These are phyloP conservation scores for Ganoderma lucidum DNA, from an alignment of 1,284 basidiomycete species.

Conservation along the genomic window DNA sequence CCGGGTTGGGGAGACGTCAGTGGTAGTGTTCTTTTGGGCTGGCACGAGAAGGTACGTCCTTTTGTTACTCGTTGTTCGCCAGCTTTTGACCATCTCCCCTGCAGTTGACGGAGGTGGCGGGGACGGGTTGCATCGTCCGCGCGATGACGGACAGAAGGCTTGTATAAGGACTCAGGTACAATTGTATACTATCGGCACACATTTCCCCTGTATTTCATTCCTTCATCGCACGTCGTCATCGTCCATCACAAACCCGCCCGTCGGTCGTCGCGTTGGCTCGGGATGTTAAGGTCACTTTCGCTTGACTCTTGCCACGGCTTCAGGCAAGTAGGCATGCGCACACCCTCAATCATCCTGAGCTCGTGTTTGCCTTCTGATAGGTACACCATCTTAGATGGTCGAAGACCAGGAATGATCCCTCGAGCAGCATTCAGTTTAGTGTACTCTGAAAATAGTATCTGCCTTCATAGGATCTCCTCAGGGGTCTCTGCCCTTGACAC, in stretches of 20 bases:
- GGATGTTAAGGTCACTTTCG: too few species aligned
- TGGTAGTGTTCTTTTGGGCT: constrained; percentile 90
- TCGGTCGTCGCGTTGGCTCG: too few species aligned
- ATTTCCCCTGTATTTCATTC: constrained; percentile 6
- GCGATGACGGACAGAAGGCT: constrained; percentile 95
- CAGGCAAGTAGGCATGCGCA: background rate
- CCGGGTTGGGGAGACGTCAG: constrained; percentile 86
- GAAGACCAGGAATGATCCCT: background rate
- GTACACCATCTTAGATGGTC: too few species aligned
- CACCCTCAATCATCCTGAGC: background rate
- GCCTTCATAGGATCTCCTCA: too few species aligned
- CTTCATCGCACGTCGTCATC: background rate
- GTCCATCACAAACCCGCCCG: too few species aligned
- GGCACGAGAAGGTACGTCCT: constrained; percentile 90
- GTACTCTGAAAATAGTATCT: too few species aligned
- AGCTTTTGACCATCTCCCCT: background rate
- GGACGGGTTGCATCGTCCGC: constrained; percentile 95
- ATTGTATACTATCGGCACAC: constrained; percentile 26
- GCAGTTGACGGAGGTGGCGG: constrained; percentile 94
- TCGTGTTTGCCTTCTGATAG: background rate
- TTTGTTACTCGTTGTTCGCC: constrained; percentile 17
- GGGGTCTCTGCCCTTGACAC: too few species aligned
- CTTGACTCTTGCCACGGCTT: background rate
- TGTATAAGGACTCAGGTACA: constrained; percentile 54
- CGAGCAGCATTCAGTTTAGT: too few species aligned